Evolutionary conservation across 306 rosid genomes (phyloP), one percentile per base, ranked within the genome.

Genomic region (Canavalia ensiformis): DNA sequence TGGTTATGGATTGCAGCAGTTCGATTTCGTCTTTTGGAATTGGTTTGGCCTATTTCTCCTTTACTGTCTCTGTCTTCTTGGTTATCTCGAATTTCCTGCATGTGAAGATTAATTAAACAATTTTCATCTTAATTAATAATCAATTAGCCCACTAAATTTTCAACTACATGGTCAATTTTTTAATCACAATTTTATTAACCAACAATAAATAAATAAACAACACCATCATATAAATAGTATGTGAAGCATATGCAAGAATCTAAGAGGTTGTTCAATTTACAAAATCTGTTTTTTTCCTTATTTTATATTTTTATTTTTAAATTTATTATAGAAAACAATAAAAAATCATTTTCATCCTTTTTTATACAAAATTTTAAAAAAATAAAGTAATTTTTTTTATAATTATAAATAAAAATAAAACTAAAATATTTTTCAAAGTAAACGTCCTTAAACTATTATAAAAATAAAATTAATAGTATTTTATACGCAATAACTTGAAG

Each of bases 1-100:
- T 86, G 91, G 71, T 90, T 90, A 81, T 90, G 94, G 13, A 59
- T n/a, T 1, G 89, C 87, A 44, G 91, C 94, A 33, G 82, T 56
- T 75, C 94, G 71, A 75, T 50, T 73, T 67, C 87, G 58, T 75
- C 86, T 87, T 33, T 79, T 75, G 30, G 90, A 74, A n/a, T 76
- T 78, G 50, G 79, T 81, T 7, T 83, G 86, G 18, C 81, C 68
- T 29, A 51, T 74, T 78, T 80, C 78, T 8, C 1, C 87, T 66
- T 88, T 88, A 11, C 51, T 66, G 30, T 90, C 81, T 34, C 62
- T 58, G 11, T 82, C 89, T 62, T 86, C 78, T 58, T 85, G 70
- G 8, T 30, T 55, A 1, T 81, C 88, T 59, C 10, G 86, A 57
- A 67, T 82, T 34, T 83, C 88, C 90, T 88, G 54, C 4, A 37